Evolutionary conservation across 192 early-diverging fungal species (phyloP).

Genomic region (Gorgonomyces haynaldii): DNA sequence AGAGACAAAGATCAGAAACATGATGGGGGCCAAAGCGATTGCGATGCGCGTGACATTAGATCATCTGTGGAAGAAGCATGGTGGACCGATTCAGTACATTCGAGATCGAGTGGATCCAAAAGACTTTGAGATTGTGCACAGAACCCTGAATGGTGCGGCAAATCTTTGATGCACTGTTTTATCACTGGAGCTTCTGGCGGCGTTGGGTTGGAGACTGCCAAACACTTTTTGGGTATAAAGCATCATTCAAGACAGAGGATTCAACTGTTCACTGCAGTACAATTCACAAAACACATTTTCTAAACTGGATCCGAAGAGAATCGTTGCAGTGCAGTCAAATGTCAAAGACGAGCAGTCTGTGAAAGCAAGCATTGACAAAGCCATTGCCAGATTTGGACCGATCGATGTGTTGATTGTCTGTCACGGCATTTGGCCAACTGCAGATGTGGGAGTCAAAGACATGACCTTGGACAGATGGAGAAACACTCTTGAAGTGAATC

Average conservation of each 20-base stretch:
- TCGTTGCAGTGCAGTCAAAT: constrained; percentile 19
- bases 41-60: background rate
- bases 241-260: constrained; percentile 13
- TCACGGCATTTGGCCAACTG: constrained; percentile 46
- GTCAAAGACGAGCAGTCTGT: constrained; percentile 31
- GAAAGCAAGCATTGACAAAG: constrained; percentile 3
- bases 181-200: constrained; percentile 50
- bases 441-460: constrained; percentile 36
- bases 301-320: constrained; percentile 12
- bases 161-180: constrained; percentile 34
- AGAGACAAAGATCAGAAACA: background rate
- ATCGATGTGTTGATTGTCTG: constrained; percentile 37
- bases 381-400: constrained; percentile 20
- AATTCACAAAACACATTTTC: constrained; percentile 24
- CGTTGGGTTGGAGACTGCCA: constrained; percentile 33
- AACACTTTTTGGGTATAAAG: constrained; percentile 25
- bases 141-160: too few species aligned
- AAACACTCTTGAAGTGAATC: constrained; percentile 37
- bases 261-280: constrained; percentile 39
- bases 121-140: too few species aligned
- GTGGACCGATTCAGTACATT: too few species aligned
- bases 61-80: too few species aligned
- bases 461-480: constrained; percentile 38
- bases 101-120: too few species aligned
- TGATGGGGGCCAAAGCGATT: background rate